phyloP scores from a whole-genome alignment of 805 yeast genomes.

The Lipomyces sp. region DNA sequence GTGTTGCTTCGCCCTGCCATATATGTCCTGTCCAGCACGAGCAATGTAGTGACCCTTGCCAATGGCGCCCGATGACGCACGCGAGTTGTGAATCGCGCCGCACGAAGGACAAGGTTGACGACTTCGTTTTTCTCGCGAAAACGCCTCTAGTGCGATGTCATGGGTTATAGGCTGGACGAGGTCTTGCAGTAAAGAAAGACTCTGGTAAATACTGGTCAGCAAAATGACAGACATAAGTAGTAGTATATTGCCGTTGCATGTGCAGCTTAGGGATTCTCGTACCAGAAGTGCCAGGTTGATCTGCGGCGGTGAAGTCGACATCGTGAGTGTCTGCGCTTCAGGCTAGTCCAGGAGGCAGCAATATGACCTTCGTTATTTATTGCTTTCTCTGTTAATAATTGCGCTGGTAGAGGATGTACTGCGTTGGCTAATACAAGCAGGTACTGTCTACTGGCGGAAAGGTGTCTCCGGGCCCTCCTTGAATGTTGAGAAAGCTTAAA shows the following conservation, averaged over 20 bases:
- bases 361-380: not conserved
- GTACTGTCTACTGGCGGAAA: not conserved
- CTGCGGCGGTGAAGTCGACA: slow-evolving; percentile 16
- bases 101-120: slow-evolving; percentile 35
- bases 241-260: not conserved
- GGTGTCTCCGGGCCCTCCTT: no score
- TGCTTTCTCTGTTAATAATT: not conserved
- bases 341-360: not conserved
- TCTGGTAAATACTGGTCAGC: slow-evolving; percentile 17
- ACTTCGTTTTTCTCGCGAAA: slow-evolving; percentile 35
- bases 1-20: slow-evolving; percentile 50
- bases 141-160: slow-evolving; percentile 33
- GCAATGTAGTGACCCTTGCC: slow-evolving; percentile 31
- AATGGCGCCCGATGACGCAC: slow-evolving; percentile 15
- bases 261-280: not conserved
- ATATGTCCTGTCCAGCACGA: slow-evolving; percentile 48
- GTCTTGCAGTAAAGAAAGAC: slow-evolving; percentile 34
- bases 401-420: not conserved
- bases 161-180: slow-evolving; percentile 36
- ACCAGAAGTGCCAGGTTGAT: slow-evolving; percentile 24
- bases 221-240: not conserved
- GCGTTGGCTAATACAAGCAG: not conserved
- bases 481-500: not conserved
- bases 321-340: not conserved
- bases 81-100: slow-evolving; percentile 34